These are phyloP conservation scores for Meripilus lineatus DNA, from an alignment of 1,284 basidiomycete species.

Conservation along the genomic window DNA sequence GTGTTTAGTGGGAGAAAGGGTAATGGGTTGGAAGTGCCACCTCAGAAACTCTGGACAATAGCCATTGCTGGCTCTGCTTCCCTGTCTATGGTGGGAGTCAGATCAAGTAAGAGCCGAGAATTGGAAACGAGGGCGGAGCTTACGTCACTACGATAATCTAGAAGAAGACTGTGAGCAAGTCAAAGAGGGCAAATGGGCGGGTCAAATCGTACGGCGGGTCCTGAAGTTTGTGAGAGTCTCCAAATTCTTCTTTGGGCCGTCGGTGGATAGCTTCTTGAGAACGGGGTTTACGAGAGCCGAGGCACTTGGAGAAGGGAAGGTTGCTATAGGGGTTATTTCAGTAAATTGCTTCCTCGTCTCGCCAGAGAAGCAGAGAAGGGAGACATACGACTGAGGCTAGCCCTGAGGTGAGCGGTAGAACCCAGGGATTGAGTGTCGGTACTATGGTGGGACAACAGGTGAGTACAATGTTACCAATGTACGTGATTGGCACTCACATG, in stretches of 20 bases:
- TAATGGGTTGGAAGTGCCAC: slow-evolving; percentile 31
- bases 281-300: slow-evolving; percentile 55
- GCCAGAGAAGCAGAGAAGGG: slow-evolving; percentile 6
- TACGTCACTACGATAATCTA: slow-evolving; percentile 79
- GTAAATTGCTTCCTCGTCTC: neutral
- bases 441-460: slow-evolving; percentile 33
- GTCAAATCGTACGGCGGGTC: slow-evolving; percentile 54
- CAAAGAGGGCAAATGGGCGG: slow-evolving; percentile 15
- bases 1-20: slow-evolving; percentile 10
- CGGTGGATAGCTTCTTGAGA: slow-evolving; percentile 60
- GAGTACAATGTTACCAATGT: slow-evolving; percentile 13
- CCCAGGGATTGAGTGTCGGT: slow-evolving; percentile 70
- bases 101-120: slow-evolving; percentile 13
- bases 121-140: slow-evolving; percentile 15
- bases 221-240: slow-evolving; percentile 71
- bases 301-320: slow-evolving; percentile 55
- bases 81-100: slow-evolving; percentile 55
- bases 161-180: slow-evolving; percentile 22
- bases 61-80: slow-evolving; percentile 78
- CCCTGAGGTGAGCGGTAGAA: slow-evolving; percentile 35
- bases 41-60: slow-evolving; percentile 68
- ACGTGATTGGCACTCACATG: slow-evolving; percentile 49
- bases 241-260: slow-evolving; percentile 65
- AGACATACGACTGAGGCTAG: slow-evolving; percentile 37
- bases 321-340: slow-evolving; percentile 29